phyloP scores from a whole-genome alignment of 2,329 filamentous ascomycete species.

The Botryosphaeria dothidea region DNA sequence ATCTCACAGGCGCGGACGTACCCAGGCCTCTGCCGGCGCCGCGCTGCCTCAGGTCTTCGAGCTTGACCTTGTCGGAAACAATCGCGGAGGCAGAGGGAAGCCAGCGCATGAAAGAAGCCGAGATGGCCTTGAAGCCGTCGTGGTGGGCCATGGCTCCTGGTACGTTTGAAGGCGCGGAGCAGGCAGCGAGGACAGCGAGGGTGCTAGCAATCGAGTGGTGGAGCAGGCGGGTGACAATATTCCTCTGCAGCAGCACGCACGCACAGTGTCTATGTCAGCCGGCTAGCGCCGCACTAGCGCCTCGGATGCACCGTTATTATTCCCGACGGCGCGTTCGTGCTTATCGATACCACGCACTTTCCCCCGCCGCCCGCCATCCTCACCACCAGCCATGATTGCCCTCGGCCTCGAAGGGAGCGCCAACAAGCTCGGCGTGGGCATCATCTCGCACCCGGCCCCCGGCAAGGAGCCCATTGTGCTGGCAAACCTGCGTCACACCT shows the following conservation, averaged over 20 bases:
- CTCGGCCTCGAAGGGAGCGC: slow-evolving; percentile 87
- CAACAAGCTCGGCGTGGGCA: slow-evolving; percentile 94
- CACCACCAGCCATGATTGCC: slow-evolving; percentile 56
- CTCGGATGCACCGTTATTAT: not conserved
- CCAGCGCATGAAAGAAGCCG: slow-evolving; percentile 59
- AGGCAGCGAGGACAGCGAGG: not conserved
- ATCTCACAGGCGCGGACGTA: slow-evolving; percentile 43
- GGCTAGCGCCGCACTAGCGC: slow-evolving; percentile 7
- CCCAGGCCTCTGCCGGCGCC: slow-evolving; percentile 64
- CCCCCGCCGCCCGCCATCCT: not conserved
- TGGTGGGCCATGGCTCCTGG: slow-evolving; percentile 1
- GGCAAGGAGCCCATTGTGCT: slow-evolving; percentile 61
- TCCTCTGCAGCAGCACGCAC: slow-evolving; percentile 5
- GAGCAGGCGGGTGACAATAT: slow-evolving; percentile 11
- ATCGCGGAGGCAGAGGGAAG: slow-evolving; percentile 54
- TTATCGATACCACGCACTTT: slow-evolving; percentile 1
- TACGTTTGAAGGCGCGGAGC: not conserved
- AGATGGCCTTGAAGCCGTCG: slow-evolving; percentile 44
- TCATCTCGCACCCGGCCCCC: slow-evolving; percentile 73
- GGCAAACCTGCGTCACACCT: slow-evolving; percentile 93
- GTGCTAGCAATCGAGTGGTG: not conserved
- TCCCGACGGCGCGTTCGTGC: not conserved
- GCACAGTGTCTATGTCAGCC: not conserved
- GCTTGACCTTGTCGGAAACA: slow-evolving; percentile 58
- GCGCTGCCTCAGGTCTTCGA: slow-evolving; percentile 58